These are phyloP conservation scores for Phaffia australis DNA, from an alignment of 768 basidiomycete genomes.

Conservation along the genomic window DNA sequence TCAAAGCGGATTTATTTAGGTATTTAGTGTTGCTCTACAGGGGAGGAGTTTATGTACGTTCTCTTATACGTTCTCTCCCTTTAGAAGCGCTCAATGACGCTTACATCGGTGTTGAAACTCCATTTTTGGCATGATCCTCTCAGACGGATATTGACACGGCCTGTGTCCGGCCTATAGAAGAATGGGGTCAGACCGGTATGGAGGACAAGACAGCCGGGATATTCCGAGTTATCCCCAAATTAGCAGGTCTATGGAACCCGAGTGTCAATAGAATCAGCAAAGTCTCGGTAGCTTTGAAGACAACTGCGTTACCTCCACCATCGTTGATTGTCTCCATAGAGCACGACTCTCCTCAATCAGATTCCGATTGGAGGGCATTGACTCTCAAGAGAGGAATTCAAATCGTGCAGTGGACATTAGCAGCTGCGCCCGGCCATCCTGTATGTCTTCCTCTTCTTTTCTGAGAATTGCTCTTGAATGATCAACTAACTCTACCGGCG, in stretches of 20 bases:
- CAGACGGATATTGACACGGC: conserved; percentile 7
- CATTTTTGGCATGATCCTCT: not conserved
- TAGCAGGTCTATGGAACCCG: not conserved
- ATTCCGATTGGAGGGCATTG: conserved; percentile 1
- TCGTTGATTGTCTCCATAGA: conserved; percentile 18
- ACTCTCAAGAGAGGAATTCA: conserved; percentile 15
- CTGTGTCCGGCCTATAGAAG: conserved; percentile 7
- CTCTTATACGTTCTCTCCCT: too few relatives aligned
- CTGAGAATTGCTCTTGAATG: not conserved
- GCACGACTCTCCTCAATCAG: conserved; percentile 4
- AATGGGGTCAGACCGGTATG: conserved; percentile 11
- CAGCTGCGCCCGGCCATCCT: conserved; percentile 8
- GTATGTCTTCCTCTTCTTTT: not conserved
- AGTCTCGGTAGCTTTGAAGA: not conserved
- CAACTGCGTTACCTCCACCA: not conserved
- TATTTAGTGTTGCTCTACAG: conserved; percentile 14
- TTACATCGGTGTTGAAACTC: not conserved
- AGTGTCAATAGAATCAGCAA: too few relatives aligned
- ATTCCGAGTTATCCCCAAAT: not conserved
- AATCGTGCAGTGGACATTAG: conserved; percentile 19
- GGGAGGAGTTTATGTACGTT: conserved; percentile 5
- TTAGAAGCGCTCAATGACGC: not conserved
- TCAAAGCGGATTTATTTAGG: conserved; percentile 5
- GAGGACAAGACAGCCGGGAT: not conserved
- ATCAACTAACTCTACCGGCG: not conserved